These are phyloP conservation scores for Euptelea pleiosperma DNA, from an alignment of 164 flowering plant genomes.

Conservation along the genomic window DNA sequence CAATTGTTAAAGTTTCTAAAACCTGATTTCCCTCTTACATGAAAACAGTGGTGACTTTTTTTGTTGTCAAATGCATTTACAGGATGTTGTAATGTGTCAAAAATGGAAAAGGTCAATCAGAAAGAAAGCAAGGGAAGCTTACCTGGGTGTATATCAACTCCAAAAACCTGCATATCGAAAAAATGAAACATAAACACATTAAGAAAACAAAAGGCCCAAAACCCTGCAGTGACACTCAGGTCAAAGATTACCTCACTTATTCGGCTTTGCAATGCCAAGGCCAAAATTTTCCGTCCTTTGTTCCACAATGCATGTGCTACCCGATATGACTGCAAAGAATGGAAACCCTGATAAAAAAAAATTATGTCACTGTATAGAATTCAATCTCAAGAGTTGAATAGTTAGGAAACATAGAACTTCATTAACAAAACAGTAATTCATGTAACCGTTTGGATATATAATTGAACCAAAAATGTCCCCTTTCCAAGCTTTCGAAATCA, in stretches of 20 bases:
- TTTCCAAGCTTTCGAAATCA: too few relatives aligned
- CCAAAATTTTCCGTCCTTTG: conserved; percentile 70
- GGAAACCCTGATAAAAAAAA: conserved; percentile 52
- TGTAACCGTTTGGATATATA: too few relatives aligned
- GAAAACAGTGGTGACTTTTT: too few relatives aligned
- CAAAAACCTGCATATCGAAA: conserved; percentile 57
- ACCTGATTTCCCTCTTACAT: neutral
- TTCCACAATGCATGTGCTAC: conserved; percentile 81
- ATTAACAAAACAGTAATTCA: too few relatives aligned
- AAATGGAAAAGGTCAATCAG: neutral
- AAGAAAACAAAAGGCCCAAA: neutral
- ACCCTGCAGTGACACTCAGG: neutral
- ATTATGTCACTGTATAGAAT: neutral
- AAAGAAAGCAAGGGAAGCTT: conserved; percentile 5
- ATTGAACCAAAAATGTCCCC: too few relatives aligned
- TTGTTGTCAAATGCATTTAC: neutral
- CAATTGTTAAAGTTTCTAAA: neutral
- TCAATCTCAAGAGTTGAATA: neutral
- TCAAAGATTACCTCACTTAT: conserved; percentile 66
- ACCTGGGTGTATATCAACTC: conserved; percentile 94
- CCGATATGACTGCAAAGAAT: conserved; percentile 74
- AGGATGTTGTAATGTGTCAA: neutral
- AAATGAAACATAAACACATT: neutral
- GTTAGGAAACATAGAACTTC: too few relatives aligned
- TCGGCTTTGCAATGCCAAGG: conserved; percentile 78